Evolutionary conservation across 2,329 filamentous ascomycete species (phyloP), one percentile per base, ranked within the genome.

Genomic region (Furcasterigmium furcatum): DNA sequence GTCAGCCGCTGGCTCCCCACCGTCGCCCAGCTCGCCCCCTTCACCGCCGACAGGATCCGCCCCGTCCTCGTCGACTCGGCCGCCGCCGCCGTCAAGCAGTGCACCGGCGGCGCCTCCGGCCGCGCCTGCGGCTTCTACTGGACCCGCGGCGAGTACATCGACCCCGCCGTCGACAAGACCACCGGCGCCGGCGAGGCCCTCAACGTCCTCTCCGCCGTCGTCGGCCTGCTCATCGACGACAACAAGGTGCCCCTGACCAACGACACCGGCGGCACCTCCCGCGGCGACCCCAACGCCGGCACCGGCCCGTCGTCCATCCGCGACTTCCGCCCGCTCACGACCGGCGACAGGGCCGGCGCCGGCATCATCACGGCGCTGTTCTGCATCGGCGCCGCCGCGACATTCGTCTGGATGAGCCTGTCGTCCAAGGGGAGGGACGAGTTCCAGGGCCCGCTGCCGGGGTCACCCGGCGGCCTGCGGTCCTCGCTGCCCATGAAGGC

Each of bases 281-380:
- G 60, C 51, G 72, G 73, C 25, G 62, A 76, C 45, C 62, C 43
- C 20, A 47, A 51, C 13, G 49, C 49, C 5, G 49, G 49, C 2
- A 18, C 10, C 20, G 35, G 48, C 20, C 30, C 46, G 40, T 48
- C 48, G 7, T 22, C 45, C 10, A 46, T 38, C 19, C 24, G 21
- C 9, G 44, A 46, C 10, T 39, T 36, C n/a, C 18, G 30, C 5
- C 43, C 44, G 14, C 60, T 70, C 14, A 80, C 78, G 3, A 72
- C 72, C 1, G 81, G 73, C 8, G 87, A 91, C 57, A 79, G 72
- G 51, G 85, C 79, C 5, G 88, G 87, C 9, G 87, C 87, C 24
- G 78, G 79, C 9, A 77, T 90, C 51, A 52, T 73, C 43, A 91
- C 87, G 2, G 62, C 79, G 1, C 43, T 83, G 4, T 61, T 85